Evolutionary conservation across 805 yeast genomes (phyloP).

Genomic region (Kregervanrija delftensis): DNA sequence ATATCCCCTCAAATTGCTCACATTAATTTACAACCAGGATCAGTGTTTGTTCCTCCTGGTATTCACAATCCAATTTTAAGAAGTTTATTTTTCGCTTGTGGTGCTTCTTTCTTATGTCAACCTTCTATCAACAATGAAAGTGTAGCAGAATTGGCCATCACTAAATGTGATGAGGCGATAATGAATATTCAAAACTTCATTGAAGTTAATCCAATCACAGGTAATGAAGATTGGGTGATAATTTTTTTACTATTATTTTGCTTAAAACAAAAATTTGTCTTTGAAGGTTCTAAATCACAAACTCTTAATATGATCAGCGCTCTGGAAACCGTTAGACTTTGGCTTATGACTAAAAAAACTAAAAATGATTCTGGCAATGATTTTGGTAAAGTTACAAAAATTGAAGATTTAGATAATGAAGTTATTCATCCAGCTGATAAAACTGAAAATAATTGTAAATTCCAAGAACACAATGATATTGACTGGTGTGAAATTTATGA

Average conservation of each 20-base stretch:
- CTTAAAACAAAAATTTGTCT: constrained; percentile 30
- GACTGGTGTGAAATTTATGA: no score
- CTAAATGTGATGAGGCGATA: constrained; percentile 15
- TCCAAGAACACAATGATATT: no score
- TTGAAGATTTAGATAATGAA: constrained; percentile 3
- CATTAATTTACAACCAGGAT: constrained; percentile 32
- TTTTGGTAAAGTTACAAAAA: background rate
- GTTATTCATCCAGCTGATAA: background rate
- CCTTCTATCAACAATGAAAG: constrained; percentile 12
- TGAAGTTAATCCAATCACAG: constrained; percentile 18
- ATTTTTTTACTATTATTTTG: constrained; percentile 34
- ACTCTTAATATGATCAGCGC: constrained; percentile 31
- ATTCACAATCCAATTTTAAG: constrained; percentile 23
- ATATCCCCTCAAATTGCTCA: constrained; percentile 38
- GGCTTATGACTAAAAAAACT: constrained; percentile 13
- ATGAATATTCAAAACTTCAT: constrained; percentile 18
- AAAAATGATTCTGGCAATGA: background rate
- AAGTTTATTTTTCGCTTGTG: constrained; percentile 35
- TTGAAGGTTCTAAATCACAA: constrained; percentile 21
- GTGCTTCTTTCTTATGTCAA: constrained; percentile 32
- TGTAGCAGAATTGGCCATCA: constrained; percentile 14
- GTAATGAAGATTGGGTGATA: constrained; percentile 33
- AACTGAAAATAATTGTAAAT: no score
- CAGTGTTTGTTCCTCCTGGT: constrained; percentile 33
- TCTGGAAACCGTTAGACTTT: constrained; percentile 28